A percentile compares a stretch with the other conserved stretches of the same genome.
phyloP scores from a whole-genome alignment of 169 alveolate species.

The Plasmodium inui region DNA sequence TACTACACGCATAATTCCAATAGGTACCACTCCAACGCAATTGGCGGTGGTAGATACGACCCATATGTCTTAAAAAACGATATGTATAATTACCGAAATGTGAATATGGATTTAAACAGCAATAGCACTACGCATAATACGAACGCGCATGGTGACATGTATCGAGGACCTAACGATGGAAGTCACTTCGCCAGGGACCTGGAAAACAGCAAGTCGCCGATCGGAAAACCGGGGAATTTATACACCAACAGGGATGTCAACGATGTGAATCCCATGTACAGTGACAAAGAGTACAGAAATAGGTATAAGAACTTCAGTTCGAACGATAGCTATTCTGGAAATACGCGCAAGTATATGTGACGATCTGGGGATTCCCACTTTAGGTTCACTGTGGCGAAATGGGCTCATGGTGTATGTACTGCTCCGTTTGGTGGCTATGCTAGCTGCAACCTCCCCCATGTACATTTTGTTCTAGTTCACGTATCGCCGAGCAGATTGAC shows the following conservation, averaged over 20 bases:
- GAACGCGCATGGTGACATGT: slow-evolving; percentile 1
- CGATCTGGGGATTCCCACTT: neutral
- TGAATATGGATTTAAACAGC: slow-evolving; percentile 10
- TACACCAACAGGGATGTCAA: slow-evolving; percentile 14
- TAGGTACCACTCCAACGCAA: neutral
- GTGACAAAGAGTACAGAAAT: slow-evolving; percentile 8
- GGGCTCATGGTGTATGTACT: neutral
- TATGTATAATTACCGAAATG: slow-evolving; percentile 34
- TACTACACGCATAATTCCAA: neutral
- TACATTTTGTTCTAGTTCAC: neutral
- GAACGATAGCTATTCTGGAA: slow-evolving; percentile 13
- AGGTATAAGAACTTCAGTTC: slow-evolving; percentile 20
- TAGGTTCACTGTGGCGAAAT: neutral
- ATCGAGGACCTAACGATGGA: neutral
- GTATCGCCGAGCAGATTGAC: neutral
- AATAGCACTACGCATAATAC: neutral
- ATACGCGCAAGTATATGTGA: slow-evolving; percentile 22
- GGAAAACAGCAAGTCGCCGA: neutral
- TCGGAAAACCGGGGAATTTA: slow-evolving; percentile 5
- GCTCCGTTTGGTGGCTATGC: neutral
- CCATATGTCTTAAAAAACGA: slow-evolving; percentile 30
- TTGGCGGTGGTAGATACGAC: slow-evolving; percentile 15
- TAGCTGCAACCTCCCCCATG: neutral
- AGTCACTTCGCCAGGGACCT: slow-evolving; percentile 9
- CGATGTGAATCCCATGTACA: slow-evolving; percentile 17